phyloP scores from a whole-genome alignment of 2,329 filamentous ascomycete genomes.

The Elsinoe fawcettii region DNA sequence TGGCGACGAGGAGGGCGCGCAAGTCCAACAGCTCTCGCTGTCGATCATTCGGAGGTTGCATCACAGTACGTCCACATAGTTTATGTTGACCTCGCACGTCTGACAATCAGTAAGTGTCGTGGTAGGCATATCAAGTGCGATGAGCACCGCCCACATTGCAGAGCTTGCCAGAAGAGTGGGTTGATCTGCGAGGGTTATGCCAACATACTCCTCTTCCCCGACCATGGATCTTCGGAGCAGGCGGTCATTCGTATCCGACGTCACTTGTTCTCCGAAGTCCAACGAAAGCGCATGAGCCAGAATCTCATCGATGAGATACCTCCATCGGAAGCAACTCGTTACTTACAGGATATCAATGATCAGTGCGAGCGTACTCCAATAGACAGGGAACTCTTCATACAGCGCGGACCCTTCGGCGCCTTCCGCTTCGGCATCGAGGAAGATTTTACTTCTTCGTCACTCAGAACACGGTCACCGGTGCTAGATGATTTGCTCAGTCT shows the following conservation, averaged over 20 bases:
- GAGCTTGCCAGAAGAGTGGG: background rate
- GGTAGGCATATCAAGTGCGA: slow-evolving; percentile 8
- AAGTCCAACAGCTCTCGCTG: background rate
- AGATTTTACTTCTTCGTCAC: background rate
- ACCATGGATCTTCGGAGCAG: background rate
- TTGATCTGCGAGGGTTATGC: background rate
- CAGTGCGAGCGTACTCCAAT: background rate
- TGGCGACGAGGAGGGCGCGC: background rate
- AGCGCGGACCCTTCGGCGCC: background rate
- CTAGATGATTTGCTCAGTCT: too few relatives aligned
- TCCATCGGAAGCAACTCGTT: background rate
- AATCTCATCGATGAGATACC: background rate
- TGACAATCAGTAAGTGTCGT: background rate
- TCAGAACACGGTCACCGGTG: too few relatives aligned
- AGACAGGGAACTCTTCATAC: background rate
- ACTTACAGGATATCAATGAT: background rate
- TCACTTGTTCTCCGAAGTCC: background rate
- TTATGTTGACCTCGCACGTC: background rate
- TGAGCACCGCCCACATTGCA: background rate
- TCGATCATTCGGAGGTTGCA: background rate
- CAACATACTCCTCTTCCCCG: background rate
- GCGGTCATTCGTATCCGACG: background rate
- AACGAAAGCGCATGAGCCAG: slow-evolving; percentile 5
- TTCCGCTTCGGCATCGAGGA: background rate
- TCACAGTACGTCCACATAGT: background rate